Evolutionary conservation across 2,329 filamentous ascomycete species (phyloP), one percentile per base, ranked within the genome.

Genomic region (Cladophialophora psammophila): DNA sequence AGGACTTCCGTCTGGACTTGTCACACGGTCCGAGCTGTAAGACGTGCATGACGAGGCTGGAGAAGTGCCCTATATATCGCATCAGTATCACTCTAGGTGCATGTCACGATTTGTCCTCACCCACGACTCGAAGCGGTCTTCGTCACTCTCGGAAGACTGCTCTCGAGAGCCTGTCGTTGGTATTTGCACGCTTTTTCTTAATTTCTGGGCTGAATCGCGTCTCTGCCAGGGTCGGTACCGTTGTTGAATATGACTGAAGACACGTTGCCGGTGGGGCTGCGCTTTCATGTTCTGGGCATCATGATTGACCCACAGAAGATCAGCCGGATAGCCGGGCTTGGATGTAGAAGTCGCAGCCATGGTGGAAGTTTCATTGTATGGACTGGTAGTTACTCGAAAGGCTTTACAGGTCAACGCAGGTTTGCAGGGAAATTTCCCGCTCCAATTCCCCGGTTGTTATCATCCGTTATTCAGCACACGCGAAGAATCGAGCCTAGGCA

Each of bases 241-340:
- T 52, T 60, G 58, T 52, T 60, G 58, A 9, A 60, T 60, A 42
- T 60, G 58, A n/a, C 42, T 60, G 42, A 60, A 60, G 18, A 60
- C 58, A 6, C 58, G 40, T 31, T 52, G 58, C n/a, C 58, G 58
- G 45, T 61, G 58, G 50, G 58, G 58, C 36, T 61, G 58, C 20
- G 58, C 34, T 32, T 61, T 45, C 58, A 61, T 61, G 31, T 61
- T 61, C 45, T 26, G 42, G 3, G 58, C 58, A 61, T 61, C 58
- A 52, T 61, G 58, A 40, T 61, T 61, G 35, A 61, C 48, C 58
- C 58, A 61, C n/a, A 61, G 26, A 12, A 61, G 58, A 38, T 53
- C 32, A 5, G 45, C 26, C 9, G 42, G 36, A n/a, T 38, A 40
- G 58, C 8, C 18, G 12, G 45, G 32, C 18, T 61, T 61, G 42